Base-by-base conservation (phyloP, 306 rosid species). In the Betula pendula region DNA sequence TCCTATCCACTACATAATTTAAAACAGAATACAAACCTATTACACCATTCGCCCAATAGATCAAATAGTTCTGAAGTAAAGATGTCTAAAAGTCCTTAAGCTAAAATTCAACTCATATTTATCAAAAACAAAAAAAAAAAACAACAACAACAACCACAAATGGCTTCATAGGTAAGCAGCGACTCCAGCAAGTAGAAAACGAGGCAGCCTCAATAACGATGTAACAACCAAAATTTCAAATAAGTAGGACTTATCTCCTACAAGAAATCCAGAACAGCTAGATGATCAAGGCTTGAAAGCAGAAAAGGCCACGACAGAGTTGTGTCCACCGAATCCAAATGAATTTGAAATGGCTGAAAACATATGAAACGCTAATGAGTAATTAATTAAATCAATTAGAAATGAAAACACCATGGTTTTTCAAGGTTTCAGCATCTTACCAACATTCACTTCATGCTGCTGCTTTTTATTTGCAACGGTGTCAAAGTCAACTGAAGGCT, bases 311-410 rank as follows among this genome's bases (percentile, higher is more conserved):
- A 91, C 99, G 0, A 93, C 99, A 15, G 99, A 96, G 82, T 96
- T 96, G 81, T 96, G 99, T 78, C 99, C 98, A 42, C 99, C 98
- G 49, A 96, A 93, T 82, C 98, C 99, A 22, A 96, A 96, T 42
- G 99, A 96, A 85, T 91, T 96, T 48, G 99, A 93, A 75, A 96
- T 93, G 50, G 89, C 98, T 96, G 93, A 76, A 80, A 81, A 31
- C 14, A 51, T 6, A 71, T 20, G n/a, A 71, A 42, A 25, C 19
- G 24, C 4, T 48, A 9, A 25, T 76, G 52, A 81, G 51, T 45
- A 15, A 45, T 84, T 45, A 15, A 45, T 84, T 63, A 49, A 72
- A 71, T 71, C 79, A 50, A 40, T 48, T 12, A 48, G 25, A 31
- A 43, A 55, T 10, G 75, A 42, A 80, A 77, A 72, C 0, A 49